These are phyloP conservation scores for Musa itinerans DNA, from an alignment of 176 grass and related monocot species.

Conservation along the genomic window DNA sequence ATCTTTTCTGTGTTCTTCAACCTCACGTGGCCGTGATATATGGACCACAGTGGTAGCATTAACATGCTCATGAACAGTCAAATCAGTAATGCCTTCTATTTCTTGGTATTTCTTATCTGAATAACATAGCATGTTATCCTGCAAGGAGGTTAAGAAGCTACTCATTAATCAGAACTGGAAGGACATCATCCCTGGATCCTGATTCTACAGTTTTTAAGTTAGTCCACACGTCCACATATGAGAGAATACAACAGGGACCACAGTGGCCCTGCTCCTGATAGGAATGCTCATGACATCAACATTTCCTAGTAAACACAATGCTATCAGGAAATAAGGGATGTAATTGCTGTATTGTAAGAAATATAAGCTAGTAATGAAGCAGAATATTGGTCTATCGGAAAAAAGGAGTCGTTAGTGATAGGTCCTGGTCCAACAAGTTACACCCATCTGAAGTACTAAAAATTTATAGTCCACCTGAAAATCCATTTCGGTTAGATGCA, in stretches of 20 bases:
- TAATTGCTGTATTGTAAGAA: neutral
- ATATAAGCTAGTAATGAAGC: neutral
- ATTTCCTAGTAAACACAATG: neutral
- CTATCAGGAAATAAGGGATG: neutral
- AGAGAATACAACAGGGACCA: neutral
- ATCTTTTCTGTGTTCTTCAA: constrained; percentile 77
- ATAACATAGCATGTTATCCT: constrained; percentile 37
- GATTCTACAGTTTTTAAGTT: neutral
- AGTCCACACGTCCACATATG: neutral
- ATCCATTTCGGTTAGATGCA: too few species aligned
- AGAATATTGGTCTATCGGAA: neutral
- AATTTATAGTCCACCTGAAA: neutral
- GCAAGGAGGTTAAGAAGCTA: constrained; percentile 10
- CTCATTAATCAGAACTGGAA: neutral
- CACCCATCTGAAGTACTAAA: neutral
- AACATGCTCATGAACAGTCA: constrained; percentile 14
- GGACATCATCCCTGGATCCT: neutral
- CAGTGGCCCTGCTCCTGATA: neutral
- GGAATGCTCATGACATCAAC: neutral
- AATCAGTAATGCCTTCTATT: constrained; percentile 4
- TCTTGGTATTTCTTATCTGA: constrained; percentile 1
- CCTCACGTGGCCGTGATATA: constrained; percentile 63
- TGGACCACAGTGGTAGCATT: constrained; percentile 59
- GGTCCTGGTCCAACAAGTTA: neutral
- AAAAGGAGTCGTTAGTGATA: neutral